phyloP scores from a whole-genome alignment of 2,329 filamentous ascomycete species.

The Aspergillus sp. region DNA sequence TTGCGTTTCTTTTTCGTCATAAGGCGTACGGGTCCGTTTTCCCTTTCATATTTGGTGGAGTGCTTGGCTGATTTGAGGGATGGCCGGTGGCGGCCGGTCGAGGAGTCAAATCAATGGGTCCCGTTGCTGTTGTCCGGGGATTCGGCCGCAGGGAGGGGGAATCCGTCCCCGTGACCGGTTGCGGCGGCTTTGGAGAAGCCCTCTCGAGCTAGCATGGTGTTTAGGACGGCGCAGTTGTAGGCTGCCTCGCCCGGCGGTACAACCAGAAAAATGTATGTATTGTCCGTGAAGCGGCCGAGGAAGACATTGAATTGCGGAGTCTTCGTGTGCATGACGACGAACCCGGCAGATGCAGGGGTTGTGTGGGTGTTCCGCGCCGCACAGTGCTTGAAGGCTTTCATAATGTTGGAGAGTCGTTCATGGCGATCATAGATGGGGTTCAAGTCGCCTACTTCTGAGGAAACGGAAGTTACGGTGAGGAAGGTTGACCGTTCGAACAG shows the following conservation, averaged over 20 bases:
- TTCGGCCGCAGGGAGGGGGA: conserved; percentile 42
- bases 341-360: conserved; percentile 45
- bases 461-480: conserved; percentile 91
- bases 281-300: conserved; percentile 92
- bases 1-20: neutral
- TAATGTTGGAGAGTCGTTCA: conserved; percentile 93
- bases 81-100: neutral
- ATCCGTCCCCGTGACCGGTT: conserved; percentile 43
- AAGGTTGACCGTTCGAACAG: conserved; percentile 96
- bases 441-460: conserved; percentile 68
- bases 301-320: conserved; percentile 81
- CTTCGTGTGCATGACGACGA: conserved; percentile 52
- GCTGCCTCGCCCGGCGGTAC: conserved; percentile 87
- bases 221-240: conserved; percentile 87
- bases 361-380: conserved; percentile 50
- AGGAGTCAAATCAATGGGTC: neutral
- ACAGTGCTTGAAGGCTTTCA: conserved; percentile 96
- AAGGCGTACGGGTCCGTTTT: neutral
- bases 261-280: conserved; percentile 93
- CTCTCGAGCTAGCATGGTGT: conserved; percentile 81
- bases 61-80: neutral
- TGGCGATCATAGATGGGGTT: conserved; percentile 94
- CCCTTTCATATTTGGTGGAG: neutral
- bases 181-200: conserved; percentile 71
- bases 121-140: conserved; percentile 24